phyloP scores from a whole-genome alignment of 208 protist species.

The Leishmania gerbilli region DNA sequence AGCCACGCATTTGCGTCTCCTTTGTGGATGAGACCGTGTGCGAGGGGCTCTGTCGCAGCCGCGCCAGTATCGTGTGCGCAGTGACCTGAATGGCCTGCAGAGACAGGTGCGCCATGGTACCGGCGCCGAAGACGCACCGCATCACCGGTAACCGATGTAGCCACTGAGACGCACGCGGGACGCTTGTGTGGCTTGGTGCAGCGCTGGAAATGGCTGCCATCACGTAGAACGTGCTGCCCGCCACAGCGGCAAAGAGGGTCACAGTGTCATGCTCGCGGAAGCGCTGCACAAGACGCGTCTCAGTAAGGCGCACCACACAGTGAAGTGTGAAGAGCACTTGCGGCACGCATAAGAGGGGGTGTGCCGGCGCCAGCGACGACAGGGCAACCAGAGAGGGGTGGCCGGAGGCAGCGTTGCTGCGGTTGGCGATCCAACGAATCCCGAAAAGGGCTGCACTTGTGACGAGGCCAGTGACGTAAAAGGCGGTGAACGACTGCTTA shows the following conservation, averaged over 20 bases:
- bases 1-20: not conserved
- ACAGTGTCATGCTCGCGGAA: constrained; percentile 56
- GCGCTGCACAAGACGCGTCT: constrained; percentile 62
- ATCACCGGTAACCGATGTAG: not conserved
- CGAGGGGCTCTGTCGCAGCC: constrained; percentile 15
- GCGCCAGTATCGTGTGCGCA: constrained; percentile 55
- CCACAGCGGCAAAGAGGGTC: constrained; percentile 68
- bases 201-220: constrained; percentile 55
- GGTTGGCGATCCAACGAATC: not conserved
- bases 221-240: constrained; percentile 79
- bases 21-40: too few species aligned
- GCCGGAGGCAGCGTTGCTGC: too few species aligned
- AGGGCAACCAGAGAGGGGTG: not conserved
- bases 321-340: constrained; percentile 64
- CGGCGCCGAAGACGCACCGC: constrained; percentile 3
- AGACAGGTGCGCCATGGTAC: constrained; percentile 36
- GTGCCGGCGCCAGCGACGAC: not conserved
- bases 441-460: constrained; percentile 26
- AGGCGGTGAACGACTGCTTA: constrained; percentile 43
- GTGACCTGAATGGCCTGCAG: constrained; percentile 59
- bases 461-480: constrained; percentile 54
- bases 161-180: not conserved
- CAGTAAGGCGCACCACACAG: constrained; percentile 59
- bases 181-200: not conserved
- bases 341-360: constrained; percentile 11